These are phyloP conservation scores for Pseudocercospora cruenta DNA, from an alignment of 2,329 filamentous ascomycete genomes.

Conservation along the genomic window DNA sequence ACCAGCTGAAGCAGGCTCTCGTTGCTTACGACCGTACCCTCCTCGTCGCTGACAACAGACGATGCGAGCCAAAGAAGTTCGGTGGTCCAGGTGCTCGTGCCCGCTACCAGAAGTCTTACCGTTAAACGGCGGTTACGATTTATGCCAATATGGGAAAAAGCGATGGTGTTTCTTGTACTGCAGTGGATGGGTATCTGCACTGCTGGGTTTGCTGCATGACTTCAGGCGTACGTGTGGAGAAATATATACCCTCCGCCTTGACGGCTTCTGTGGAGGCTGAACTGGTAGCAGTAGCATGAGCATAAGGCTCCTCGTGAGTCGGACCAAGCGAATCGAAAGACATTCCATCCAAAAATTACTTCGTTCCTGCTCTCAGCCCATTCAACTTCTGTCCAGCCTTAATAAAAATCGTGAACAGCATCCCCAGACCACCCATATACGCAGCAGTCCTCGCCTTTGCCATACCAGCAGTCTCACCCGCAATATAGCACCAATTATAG, in stretches of 20 bases:
- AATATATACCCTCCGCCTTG: not conserved
- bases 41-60: constrained; percentile 98
- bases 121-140: constrained; percentile 63
- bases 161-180: constrained; percentile 10
- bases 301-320: not conserved
- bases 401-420: constrained; percentile 33
- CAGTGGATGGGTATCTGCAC: constrained; percentile 8
- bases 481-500: constrained; percentile 38
- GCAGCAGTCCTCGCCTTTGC: constrained; percentile 26
- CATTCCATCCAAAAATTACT: not conserved
- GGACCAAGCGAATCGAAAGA: not conserved
- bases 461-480: constrained; percentile 27
- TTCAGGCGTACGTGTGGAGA: not conserved
- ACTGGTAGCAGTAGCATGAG: not conserved
- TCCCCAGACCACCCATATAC: constrained; percentile 31
- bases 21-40: constrained; percentile 96
- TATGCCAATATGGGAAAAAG: constrained; percentile 14
- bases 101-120: constrained; percentile 99
- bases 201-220: constrained; percentile 3
- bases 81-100: constrained; percentile 90
- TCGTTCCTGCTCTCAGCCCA: not conserved
- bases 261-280: not conserved
- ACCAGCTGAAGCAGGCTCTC: constrained; percentile 96
- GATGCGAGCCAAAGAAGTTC: constrained; percentile 99
- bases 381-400: constrained; percentile 33